These are phyloP conservation scores for Russula sp. DNA, from an alignment of 768 basidiomycete genomes.

Conservation along the genomic window DNA sequence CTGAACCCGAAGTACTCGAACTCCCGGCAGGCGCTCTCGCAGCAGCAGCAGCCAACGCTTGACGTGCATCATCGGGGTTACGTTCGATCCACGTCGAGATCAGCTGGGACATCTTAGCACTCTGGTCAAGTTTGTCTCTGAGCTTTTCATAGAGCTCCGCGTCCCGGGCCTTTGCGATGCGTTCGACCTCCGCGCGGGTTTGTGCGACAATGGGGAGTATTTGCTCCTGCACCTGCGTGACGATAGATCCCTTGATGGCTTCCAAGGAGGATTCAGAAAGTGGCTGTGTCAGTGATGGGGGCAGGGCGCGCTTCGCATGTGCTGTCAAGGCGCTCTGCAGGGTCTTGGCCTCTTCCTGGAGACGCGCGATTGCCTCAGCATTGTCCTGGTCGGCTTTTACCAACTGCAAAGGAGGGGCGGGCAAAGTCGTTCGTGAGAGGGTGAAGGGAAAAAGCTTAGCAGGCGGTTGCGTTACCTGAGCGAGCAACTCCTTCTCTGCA, in stretches of 20 bases:
- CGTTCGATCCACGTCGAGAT: slow-evolving; percentile 10
- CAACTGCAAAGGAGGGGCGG: slow-evolving; percentile 4
- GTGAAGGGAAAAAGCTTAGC: neutral
- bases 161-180: slow-evolving; percentile 2
- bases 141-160: slow-evolving; percentile 15
- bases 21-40: neutral
- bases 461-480: slow-evolving; percentile 16
- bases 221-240: slow-evolving; percentile 4
- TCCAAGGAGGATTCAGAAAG: slow-evolving; percentile 2
- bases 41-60: neutral
- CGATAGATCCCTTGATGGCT: slow-evolving; percentile 3
- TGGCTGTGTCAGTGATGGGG: neutral
- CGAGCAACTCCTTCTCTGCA: slow-evolving; percentile 16
- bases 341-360: neutral
- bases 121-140: slow-evolving; percentile 8
- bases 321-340: slow-evolving; percentile 8
- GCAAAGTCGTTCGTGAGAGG: neutral
- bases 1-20: neutral
- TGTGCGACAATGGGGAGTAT: slow-evolving; percentile 4
- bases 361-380: slow-evolving; percentile 4
- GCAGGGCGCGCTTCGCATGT: neutral
- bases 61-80: slow-evolving; percentile 7
- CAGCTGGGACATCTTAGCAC: slow-evolving; percentile 8
- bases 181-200: slow-evolving; percentile 1
- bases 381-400: slow-evolving; percentile 11